Conservation (phyloP, 768 basidiomycete genomes). For the Boletus vinaceobasis region DNA sequence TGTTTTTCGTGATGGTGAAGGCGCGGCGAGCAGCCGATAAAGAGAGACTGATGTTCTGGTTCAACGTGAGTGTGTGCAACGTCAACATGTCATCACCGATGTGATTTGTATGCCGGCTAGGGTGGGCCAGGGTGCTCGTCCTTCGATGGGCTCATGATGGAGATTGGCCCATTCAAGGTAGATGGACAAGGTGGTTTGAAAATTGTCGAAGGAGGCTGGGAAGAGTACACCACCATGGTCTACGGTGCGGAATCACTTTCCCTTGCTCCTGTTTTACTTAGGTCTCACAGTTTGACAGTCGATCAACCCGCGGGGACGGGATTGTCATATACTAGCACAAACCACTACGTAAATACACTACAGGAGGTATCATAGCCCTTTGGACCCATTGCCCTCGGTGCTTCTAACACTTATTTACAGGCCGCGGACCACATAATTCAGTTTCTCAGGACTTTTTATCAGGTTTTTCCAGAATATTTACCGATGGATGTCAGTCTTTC, state of each 20-base stretch:
- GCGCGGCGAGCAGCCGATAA: constrained; percentile 86
- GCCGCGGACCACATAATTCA: constrained; percentile 74
- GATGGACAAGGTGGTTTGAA: constrained; percentile 71
- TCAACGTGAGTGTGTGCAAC: constrained; percentile 62
- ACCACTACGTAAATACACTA: constrained; percentile 79
- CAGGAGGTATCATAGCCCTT: constrained; percentile 47
- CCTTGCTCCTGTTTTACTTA: not conserved
- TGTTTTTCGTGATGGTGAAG: constrained; percentile 89
- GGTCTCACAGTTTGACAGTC: constrained; percentile 47
- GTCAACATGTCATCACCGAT: not conserved
- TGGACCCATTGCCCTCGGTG: not conserved
- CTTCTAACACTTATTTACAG: constrained; percentile 35
- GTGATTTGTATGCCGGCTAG: constrained; percentile 36
- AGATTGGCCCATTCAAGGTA: constrained; percentile 89
- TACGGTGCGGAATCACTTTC: constrained; percentile 60
- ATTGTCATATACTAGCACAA: constrained; percentile 83
- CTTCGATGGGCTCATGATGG: constrained; percentile 98
- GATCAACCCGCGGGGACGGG: constrained; percentile 98
- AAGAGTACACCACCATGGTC: constrained; percentile 93
- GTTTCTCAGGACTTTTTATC: constrained; percentile 86
- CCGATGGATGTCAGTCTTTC: constrained; percentile 68
- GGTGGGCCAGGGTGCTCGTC: constrained; percentile 97
- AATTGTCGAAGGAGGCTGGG: constrained; percentile 87
- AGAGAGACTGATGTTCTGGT: constrained; percentile 92
- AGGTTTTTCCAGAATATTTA: constrained; percentile 85